These are phyloP conservation scores for Picea engelmannii DNA, from an alignment of 83 land plant species.

Conservation along the genomic window DNA sequence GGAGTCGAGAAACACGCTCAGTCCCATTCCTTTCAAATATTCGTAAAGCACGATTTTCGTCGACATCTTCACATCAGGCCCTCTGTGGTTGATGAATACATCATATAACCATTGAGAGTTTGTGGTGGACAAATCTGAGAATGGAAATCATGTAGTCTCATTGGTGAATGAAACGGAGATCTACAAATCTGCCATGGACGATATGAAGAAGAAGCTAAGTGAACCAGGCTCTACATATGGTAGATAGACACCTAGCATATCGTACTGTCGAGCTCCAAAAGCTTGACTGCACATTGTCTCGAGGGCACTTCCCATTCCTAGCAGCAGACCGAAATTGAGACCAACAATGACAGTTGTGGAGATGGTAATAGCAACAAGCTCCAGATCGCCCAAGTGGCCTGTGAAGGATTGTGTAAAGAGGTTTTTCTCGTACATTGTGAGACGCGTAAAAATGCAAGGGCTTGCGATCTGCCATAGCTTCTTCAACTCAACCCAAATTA, in stretches of 20 bases:
- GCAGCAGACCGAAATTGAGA: constrained; percentile 55
- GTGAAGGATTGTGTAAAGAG: constrained; percentile 66
- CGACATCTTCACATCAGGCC: background rate
- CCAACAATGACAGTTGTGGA: constrained; percentile 57
- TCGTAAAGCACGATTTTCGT: background rate
- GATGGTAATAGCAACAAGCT: constrained; percentile 60
- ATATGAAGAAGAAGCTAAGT: too few relatives aligned
- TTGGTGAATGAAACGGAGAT: too few relatives aligned
- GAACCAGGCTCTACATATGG: background rate
- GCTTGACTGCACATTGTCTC: constrained; percentile 54
- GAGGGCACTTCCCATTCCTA: constrained; percentile 47
- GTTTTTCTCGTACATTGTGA: constrained; percentile 39
- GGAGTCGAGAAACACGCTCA: background rate
- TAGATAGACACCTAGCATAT: constrained; percentile 45
- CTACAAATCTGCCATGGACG: too few relatives aligned
- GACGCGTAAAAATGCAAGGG: constrained; percentile 51
- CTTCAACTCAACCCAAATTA: constrained; percentile 48
- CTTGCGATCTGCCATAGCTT: constrained; percentile 64
- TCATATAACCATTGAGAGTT: too few relatives aligned
- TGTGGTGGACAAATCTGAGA: too few relatives aligned
- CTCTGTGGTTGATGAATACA: background rate
- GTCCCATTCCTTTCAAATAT: background rate
- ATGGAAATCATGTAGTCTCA: too few relatives aligned
- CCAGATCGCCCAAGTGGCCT: constrained; percentile 64
- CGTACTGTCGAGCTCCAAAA: constrained; percentile 36